These are phyloP conservation scores for Colletotrichum filicis DNA, from an alignment of 2,329 filamentous ascomycete genomes.

Conservation along the genomic window DNA sequence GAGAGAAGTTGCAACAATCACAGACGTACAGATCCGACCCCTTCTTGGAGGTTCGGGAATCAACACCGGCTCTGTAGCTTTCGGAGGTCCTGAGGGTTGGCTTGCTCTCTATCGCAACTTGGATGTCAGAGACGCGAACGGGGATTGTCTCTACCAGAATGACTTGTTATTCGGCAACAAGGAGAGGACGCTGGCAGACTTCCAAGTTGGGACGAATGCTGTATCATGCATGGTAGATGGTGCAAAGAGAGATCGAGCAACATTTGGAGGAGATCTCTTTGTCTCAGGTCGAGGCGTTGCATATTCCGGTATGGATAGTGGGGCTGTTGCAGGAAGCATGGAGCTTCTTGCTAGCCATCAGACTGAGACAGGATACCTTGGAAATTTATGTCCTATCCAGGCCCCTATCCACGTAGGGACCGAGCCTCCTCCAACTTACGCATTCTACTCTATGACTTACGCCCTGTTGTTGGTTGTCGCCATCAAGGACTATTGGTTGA, in stretches of 20 bases:
- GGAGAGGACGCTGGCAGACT: constrained; percentile 11
- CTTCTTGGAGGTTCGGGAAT: constrained; percentile 13
- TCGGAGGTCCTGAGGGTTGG: constrained; percentile 29
- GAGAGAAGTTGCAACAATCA: constrained; percentile 6
- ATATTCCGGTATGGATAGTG: constrained; percentile 12
- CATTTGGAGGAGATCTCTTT: constrained; percentile 27
- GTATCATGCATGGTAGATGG: constrained; percentile 29
- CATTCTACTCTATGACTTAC: constrained; percentile 30
- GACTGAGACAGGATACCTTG: constrained; percentile 22
- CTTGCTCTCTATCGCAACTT: constrained; percentile 5
- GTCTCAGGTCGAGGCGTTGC: constrained; percentile 26
- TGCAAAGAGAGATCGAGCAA: constrained; percentile 26
- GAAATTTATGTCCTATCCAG: constrained; percentile 27
- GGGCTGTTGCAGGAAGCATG: constrained; percentile 22
- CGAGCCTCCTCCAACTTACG: constrained; percentile 23
- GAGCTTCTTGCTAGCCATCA: constrained; percentile 27
- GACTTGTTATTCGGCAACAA: neutral
- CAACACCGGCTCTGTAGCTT: constrained; percentile 26
- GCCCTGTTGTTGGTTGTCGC: constrained; percentile 22
- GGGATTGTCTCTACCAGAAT: constrained; percentile 12
- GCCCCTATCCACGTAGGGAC: constrained; percentile 6
- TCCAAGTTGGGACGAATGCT: constrained; percentile 24
- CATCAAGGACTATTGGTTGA: constrained; percentile 27
- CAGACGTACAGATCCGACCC: constrained; percentile 10
- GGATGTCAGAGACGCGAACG: neutral